Conservation (phyloP, 2,329 filamentous ascomycete genomes). For the Exophiala spinifera region DNA sequence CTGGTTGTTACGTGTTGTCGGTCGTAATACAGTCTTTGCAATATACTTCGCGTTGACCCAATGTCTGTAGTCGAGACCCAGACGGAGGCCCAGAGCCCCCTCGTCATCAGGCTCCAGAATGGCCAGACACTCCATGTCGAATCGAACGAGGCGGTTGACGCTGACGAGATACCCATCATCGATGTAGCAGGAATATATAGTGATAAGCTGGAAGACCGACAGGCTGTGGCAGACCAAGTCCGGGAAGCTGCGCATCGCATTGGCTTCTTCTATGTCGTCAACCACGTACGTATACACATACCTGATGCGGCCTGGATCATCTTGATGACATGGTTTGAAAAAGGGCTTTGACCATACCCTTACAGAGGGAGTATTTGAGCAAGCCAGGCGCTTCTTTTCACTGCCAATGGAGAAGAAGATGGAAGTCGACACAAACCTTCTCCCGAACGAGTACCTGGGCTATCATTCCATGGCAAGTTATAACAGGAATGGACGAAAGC, state of each 20-base stretch:
- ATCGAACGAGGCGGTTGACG: slow-evolving; percentile 15
- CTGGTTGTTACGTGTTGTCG: too few relatives aligned
- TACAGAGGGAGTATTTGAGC: slow-evolving; percentile 35
- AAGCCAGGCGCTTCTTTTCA: slow-evolving; percentile 44
- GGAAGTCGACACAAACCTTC: slow-evolving; percentile 42
- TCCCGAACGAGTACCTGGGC: slow-evolving; percentile 17
- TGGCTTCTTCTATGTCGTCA: slow-evolving; percentile 42
- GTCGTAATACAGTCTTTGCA: background rate
- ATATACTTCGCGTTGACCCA: background rate
- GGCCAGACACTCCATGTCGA: slow-evolving; percentile 15
- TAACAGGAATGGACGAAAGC: slow-evolving; percentile 17
- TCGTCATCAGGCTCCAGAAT: slow-evolving; percentile 16
- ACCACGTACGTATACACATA: slow-evolving; percentile 21
- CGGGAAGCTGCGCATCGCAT: slow-evolving; percentile 39
- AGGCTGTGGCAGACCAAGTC: slow-evolving; percentile 41
- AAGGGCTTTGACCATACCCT: slow-evolving; percentile 42
- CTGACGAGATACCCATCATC: slow-evolving; percentile 42
- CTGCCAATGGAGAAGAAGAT: slow-evolving; percentile 47
- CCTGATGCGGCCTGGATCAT: too few relatives aligned
- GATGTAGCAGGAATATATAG: slow-evolving; percentile 45
- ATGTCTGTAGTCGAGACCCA: background rate
- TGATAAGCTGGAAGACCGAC: slow-evolving; percentile 34
- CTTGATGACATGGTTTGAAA: slow-evolving; percentile 4
- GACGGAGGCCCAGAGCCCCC: background rate
- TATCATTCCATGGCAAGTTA: slow-evolving; percentile 17